A percentile compares a stretch with the other conserved stretches of the same genome.
phyloP scores from a whole-genome alignment of 2,329 filamentous ascomycete genomes.

The Teratosphaeria destructans region DNA sequence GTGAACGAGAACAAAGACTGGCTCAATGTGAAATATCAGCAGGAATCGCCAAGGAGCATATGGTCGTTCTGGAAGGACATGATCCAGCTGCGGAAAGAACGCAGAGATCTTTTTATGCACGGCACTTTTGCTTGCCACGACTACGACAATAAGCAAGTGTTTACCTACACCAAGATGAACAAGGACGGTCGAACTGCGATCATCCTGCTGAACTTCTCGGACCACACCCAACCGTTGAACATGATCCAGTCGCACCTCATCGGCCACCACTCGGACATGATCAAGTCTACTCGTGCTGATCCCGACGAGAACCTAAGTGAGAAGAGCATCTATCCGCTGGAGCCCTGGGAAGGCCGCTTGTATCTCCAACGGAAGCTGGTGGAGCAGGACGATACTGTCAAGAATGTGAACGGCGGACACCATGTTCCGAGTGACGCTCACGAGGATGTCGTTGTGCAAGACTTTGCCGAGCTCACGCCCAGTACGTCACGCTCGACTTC shows the following conservation, averaged over 20 bases:
- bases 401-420: neutral
- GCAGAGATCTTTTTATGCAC: slow-evolving; percentile 56
- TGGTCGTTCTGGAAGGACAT: slow-evolving; percentile 53
- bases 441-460: neutral
- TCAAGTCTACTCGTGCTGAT: slow-evolving; percentile 12
- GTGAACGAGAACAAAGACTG: slow-evolving; percentile 51
- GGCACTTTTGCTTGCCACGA: slow-evolving; percentile 51
- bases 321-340: slow-evolving; percentile 14
- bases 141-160: slow-evolving; percentile 41
- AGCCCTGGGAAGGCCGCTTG: slow-evolving; percentile 28
- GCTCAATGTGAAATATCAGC: slow-evolving; percentile 53
- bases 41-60: slow-evolving; percentile 39
- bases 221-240: slow-evolving; percentile 7
- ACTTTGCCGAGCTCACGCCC: neutral
- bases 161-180: slow-evolving; percentile 35
- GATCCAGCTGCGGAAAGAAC: slow-evolving; percentile 44
- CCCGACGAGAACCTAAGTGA: slow-evolving; percentile 37
- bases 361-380: slow-evolving; percentile 19
- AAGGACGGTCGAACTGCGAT: slow-evolving; percentile 21
- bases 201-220: slow-evolving; percentile 31
- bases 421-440: neutral
- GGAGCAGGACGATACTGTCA: slow-evolving; percentile 11
- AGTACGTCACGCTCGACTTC: neutral
- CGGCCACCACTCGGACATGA: slow-evolving; percentile 1
- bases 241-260: neutral